A percentile compares a stretch with the other conserved stretches of the same genome.
These are phyloP conservation scores for Barnettozyma pratensis DNA, from an alignment of 805 yeast species.

Conservation along the genomic window DNA sequence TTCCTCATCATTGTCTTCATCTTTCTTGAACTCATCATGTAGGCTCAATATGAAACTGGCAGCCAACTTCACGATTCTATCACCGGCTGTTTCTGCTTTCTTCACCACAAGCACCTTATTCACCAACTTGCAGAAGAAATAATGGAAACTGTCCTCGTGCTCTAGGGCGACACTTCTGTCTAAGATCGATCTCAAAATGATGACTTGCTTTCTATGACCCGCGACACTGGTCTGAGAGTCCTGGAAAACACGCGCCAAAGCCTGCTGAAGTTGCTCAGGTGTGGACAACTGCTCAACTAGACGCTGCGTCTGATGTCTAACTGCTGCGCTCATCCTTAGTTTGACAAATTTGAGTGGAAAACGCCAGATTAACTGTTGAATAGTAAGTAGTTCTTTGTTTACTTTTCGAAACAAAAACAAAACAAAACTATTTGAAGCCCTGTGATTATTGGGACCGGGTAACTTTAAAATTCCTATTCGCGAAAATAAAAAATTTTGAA, in stretches of 20 bases:
- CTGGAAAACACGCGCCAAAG: conserved; percentile 67
- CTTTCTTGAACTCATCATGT: conserved; percentile 22
- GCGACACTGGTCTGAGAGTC: conserved; percentile 72
- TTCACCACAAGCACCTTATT: conserved; percentile 64
- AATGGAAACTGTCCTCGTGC: conserved; percentile 53
- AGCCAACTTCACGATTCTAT: conserved; percentile 65
- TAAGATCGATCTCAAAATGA: conserved; percentile 56
- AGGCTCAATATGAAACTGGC: conserved; percentile 54
- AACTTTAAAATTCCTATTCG: neutral
- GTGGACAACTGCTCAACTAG: conserved; percentile 18
- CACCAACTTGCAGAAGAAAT: conserved; percentile 53
- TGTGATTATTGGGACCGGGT: neutral
- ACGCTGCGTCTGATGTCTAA: conserved; percentile 11
- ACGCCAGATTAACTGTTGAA: neutral
- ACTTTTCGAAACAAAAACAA: too few species aligned
- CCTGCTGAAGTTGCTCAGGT: conserved; percentile 35
- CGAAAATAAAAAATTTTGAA: conserved; percentile 9
- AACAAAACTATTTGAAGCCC: too few species aligned
- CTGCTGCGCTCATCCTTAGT: conserved; percentile 12
- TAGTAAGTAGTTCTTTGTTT: too few species aligned
- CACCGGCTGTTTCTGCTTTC: conserved; percentile 67
- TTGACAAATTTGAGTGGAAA: neutral
- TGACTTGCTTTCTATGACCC: conserved; percentile 71
- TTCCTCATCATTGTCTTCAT: conserved; percentile 18
- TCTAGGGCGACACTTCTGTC: conserved; percentile 47